These are phyloP conservation scores for Coniferiporia sulphurascens DNA, from an alignment of 1,284 basidiomycete genomes.

Conservation along the genomic window DNA sequence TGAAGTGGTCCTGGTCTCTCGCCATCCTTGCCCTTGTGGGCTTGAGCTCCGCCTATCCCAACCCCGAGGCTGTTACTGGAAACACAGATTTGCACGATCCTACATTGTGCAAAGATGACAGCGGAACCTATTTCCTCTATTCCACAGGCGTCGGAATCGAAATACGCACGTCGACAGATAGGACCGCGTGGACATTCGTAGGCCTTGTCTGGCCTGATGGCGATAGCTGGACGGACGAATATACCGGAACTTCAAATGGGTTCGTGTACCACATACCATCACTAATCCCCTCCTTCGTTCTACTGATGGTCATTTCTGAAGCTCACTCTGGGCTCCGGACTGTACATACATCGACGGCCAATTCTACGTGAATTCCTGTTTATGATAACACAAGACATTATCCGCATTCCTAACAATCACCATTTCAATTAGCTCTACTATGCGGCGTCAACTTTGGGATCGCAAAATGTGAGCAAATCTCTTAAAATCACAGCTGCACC, in stretches of 20 bases:
- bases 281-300: not conserved
- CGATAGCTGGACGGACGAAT: slow-evolving; percentile 44
- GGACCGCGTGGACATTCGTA: slow-evolving; percentile 41
- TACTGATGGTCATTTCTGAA: slow-evolving; percentile 15
- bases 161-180: slow-evolving; percentile 47
- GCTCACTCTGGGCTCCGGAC: slow-evolving; percentile 48
- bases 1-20: not conserved
- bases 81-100: slow-evolving; percentile 43
- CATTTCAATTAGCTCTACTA: slow-evolving; percentile 26
- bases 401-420: not conserved
- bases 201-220: slow-evolving; percentile 48
- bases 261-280: slow-evolving; percentile 20
- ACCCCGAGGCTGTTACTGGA: slow-evolving; percentile 39
- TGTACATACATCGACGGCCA: slow-evolving; percentile 41
- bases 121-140: slow-evolving; percentile 48
- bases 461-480: slow-evolving; percentile 15
- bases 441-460: slow-evolving; percentile 26
- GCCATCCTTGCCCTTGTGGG: not conserved
- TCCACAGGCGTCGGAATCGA: slow-evolving; percentile 45
- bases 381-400: not conserved
- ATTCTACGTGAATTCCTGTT: slow-evolving; percentile 36
- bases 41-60: not conserved
- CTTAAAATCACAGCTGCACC: not conserved
- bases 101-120: slow-evolving; percentile 46
- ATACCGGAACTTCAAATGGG: slow-evolving; percentile 45